Evolutionary conservation across 2,329 filamentous ascomycete species (phyloP), one percentile per base, ranked within the genome.

Genomic region (Penicillium sp.): DNA sequence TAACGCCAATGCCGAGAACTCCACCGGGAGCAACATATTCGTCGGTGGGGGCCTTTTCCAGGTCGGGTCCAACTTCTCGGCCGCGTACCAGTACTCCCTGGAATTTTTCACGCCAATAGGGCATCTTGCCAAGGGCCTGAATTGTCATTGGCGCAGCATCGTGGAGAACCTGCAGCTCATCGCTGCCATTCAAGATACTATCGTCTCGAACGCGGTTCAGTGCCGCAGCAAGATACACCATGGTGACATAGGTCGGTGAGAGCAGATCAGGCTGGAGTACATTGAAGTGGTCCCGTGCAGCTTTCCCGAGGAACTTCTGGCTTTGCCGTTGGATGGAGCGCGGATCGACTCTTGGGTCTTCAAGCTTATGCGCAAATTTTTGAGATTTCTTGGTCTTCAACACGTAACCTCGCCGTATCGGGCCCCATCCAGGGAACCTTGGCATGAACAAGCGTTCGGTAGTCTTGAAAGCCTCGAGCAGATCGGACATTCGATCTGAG

Each of bases 371-470:
- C 33, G 72, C 62, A 11, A 62, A 61, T 27, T 50, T 53, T 27
- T 68, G 63, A 9, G 63, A 66, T 28, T 60, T 60, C 9, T 56
- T 44, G 9, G 71, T 69, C 35, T 65, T 64, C 24, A 67, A 22
- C 5, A 62, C 63, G 46, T 63, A 64, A 20, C 73, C 69, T 52
- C 67, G 67, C 14, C 63, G 62, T 27, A 76, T 58, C 46, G 64
- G 55, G 5, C 60, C 63, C 89, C 91, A 96, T 22, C 90, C 90
- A 10, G 82, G 81, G 81, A 91, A 96, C 30, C 82, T 78, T 1
- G 82, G 79, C 81, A 96, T 95, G 49, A 97, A 84, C 54, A 84
- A 82, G 24, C 78, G 73, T 74, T 97, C 92, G 66, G 89, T 92
- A 46, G 86, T 73, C 20, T 74, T 67, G 71, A 94, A 95, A 33